Evolutionary conservation across 83 land plant genomes (phyloP), one percentile per base, ranked within the genome.

Genomic region (Larix sibirica): DNA sequence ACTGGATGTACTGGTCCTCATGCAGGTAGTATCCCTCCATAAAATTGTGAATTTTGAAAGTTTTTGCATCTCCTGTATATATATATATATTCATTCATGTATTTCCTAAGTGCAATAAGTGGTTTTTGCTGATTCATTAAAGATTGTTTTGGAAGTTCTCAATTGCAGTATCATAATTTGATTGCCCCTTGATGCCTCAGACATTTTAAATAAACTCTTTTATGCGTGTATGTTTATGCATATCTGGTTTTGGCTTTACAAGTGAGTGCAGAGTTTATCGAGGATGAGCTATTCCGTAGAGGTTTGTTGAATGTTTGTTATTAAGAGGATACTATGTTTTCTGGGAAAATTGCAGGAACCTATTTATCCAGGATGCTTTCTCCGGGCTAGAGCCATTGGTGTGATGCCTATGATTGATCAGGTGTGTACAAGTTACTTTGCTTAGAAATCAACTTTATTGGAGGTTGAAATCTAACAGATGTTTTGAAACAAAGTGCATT

Each of bases 341-440:
- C 42, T 44, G 8, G 56, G 7, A 73, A 73, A 73, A n/a, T 13
- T 42, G 16, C 79, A 82, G 83, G 83, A 82, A 31, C 83, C 83
- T 56, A 44, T 82, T 70, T 79, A 71, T 82, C 83, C 83, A 6
- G 83, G 79, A 26, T 82, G 83, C 79, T 76, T 61, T 78, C 84
- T 77, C 16, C 87, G 69, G 38, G 81, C 36, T 28, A 59, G 20
- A 88, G 96, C 96, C 17, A 92, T 94, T 18, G 95, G 96, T 12
- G 87, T 94, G 8, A 94, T 92, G 96, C 95, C 95, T 44, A 94
- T 94, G 95, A 94, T 94, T 86, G 96, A 92, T 86, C 95, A 92
- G 91, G 94, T 92, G 80, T 77, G 80, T 8, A 40, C 24, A 54
- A 54, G 58, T 54, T 54, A 54, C 14, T 54, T 14, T 54, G 14